These are phyloP conservation scores for Boletus semigastroideus DNA, from an alignment of 1,284 basidiomycete species.

Conservation along the genomic window DNA sequence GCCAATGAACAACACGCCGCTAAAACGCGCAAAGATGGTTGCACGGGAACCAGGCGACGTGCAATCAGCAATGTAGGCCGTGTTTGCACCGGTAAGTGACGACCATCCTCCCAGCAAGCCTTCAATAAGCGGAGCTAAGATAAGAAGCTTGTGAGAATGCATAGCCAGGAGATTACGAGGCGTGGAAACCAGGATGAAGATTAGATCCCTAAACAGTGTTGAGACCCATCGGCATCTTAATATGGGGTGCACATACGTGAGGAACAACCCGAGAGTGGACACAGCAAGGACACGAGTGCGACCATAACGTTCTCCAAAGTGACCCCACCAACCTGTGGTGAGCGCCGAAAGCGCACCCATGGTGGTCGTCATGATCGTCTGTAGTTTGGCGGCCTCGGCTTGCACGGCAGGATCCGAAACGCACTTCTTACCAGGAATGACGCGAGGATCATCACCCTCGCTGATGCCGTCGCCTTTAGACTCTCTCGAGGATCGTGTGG, in stretches of 20 bases:
- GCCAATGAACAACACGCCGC: slow-evolving; percentile 69
- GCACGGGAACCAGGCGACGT: slow-evolving; percentile 83
- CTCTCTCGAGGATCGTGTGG: slow-evolving; percentile 9
- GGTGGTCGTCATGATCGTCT: slow-evolving; percentile 69
- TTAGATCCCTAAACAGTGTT: slow-evolving; percentile 57
- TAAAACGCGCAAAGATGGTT: slow-evolving; percentile 77
- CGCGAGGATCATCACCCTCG: slow-evolving; percentile 48
- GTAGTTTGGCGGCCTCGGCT: slow-evolving; percentile 63
- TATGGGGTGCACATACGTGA: slow-evolving; percentile 56
- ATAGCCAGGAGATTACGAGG: slow-evolving; percentile 62
- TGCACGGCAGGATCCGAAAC: slow-evolving; percentile 63
- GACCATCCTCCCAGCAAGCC: slow-evolving; percentile 87
- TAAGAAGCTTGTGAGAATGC: slow-evolving; percentile 72
- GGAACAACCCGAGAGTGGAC: slow-evolving; percentile 68
- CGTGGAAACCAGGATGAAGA: slow-evolving; percentile 76
- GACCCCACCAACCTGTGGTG: slow-evolving; percentile 89
- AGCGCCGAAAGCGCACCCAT: slow-evolving; percentile 83
- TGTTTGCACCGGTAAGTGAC: slow-evolving; percentile 73
- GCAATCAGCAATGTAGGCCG: slow-evolving; percentile 85
- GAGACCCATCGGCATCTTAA: neutral
- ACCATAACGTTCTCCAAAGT: slow-evolving; percentile 76
- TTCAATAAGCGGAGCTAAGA: slow-evolving; percentile 80
- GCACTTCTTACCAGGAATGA: slow-evolving; percentile 52
- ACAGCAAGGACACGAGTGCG: slow-evolving; percentile 74
- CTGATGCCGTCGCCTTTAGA: slow-evolving; percentile 22